Conservation (phyloP, 345 rosid species). For the Rhodamnia argentea region DNA sequence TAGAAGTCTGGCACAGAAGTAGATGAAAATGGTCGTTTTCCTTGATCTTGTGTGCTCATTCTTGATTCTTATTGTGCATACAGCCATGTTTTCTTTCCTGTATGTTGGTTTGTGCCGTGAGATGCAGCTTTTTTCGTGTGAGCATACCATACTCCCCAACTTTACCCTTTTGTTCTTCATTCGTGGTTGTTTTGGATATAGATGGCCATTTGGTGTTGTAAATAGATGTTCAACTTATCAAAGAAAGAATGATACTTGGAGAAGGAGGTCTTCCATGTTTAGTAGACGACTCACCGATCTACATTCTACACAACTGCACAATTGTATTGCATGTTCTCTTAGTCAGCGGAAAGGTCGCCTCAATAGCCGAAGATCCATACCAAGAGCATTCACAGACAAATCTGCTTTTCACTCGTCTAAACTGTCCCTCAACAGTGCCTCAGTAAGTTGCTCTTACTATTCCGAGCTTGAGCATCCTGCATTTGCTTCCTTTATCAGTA, state of each 20-base stretch:
- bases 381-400: conserved; percentile 47
- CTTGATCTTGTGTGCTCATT: neutral
- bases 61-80: neutral
- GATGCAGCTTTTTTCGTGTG: neutral
- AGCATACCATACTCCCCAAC: neutral
- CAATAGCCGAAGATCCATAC: conserved; percentile 18
- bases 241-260: conserved; percentile 24
- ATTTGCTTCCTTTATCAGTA: neutral
- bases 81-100: neutral
- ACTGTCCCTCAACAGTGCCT: neutral
- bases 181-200: neutral
- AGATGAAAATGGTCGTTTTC: neutral
- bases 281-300: conserved; percentile 12
- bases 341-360: conserved; percentile 22
- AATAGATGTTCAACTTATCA: conserved; percentile 4
- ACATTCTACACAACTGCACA: conserved; percentile 19
- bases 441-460: neutral
- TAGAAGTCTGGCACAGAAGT: neutral
- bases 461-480: neutral
- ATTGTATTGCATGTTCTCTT: conserved; percentile 32
- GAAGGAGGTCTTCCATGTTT: conserved; percentile 20
- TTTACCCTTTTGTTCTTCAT: neutral
- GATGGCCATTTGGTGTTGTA: conserved; percentile 1
- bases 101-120: neutral
- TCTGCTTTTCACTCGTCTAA: conserved; percentile 39